These are phyloP conservation scores for Colletotrichum tropicale DNA, from an alignment of 2,329 filamentous ascomycete species.

Conservation along the genomic window DNA sequence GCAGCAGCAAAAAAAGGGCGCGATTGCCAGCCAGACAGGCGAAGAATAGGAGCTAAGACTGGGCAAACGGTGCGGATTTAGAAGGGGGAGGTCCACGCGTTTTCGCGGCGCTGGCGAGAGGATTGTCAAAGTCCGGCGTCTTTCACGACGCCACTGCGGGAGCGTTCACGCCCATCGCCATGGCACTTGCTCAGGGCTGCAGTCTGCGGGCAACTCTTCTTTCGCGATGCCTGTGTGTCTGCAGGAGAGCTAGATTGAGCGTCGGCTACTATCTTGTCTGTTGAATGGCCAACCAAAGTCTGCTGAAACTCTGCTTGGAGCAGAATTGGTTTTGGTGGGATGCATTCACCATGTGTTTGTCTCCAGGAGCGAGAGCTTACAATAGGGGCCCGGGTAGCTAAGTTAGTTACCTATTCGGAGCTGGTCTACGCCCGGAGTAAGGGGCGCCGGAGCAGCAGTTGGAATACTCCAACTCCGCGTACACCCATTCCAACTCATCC, in stretches of 20 bases:
- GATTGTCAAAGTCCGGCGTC: slow-evolving; percentile 5
- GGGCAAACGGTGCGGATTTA: neutral
- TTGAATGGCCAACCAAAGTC: neutral
- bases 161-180: neutral
- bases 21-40: neutral
- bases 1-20: too few species aligned
- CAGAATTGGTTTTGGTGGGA: neutral
- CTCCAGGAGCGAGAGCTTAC: neutral
- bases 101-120: neutral
- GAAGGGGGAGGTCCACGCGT: slow-evolving; percentile 5
- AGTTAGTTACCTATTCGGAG: neutral
- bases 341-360: neutral
- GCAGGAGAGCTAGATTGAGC: neutral
- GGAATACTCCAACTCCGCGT: neutral
- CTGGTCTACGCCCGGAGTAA: neutral
- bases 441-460: neutral
- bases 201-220: neutral
- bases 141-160: neutral
- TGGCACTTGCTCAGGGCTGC: neutral
- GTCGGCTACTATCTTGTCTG: neutral
- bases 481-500: neutral
- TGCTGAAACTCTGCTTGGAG: neutral
- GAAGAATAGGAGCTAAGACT: neutral
- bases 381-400: neutral
- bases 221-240: neutral